Base-by-base conservation (phyloP, 2,329 filamentous ascomycete species). In the Alternaria longipes region DNA sequence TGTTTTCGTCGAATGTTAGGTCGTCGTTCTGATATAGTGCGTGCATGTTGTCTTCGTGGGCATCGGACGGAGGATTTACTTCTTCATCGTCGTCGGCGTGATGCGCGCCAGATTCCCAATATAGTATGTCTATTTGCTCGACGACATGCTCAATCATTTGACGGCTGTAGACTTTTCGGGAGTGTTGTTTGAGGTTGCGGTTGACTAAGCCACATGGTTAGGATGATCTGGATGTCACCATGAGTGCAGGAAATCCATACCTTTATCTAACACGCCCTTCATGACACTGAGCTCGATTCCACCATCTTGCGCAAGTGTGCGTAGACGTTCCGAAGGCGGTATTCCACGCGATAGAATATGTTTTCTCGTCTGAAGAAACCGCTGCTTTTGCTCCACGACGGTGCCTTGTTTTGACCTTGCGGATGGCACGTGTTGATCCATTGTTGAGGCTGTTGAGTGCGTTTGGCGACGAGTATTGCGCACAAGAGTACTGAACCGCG, bases 71-170 rank as follows among this genome's bases (percentile, higher is more conserved):
- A 4, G 68, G 66, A 0, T 66, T 41, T 4, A 57, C 60, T 16
- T 34, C 60, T 16, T 34, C 53, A 8, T 69, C 69, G 5, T 65
- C 60, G 26, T 69, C 67, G n/a, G 64, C 20, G 8, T 65, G 78
- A 22, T 78, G 78, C 14, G 75, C 81, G 6, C 80, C 83, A 1
- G 80, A 79, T 42, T 81, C 79, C 76, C 84, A 84, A 75, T 92
- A 92, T 45, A 91, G 79, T 49, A 79, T 78, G 76, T 91, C 89
- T 42, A 93, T 87, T 79, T 93, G 90, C 80, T 91, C 89, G 2
- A 90, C 89, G 18, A 92, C 85, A 69, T 91, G 89, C 36, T 90
- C 85, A 53, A 85, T 87, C n/a, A 90, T 89, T 68, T 90, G 88
- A 0, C 89, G 85, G 16, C 88, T 85, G 74, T 91, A 91, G 5